phyloP scores from a whole-genome alignment of 768 basidiomycete genomes.

The Termitomyces sp. region DNA sequence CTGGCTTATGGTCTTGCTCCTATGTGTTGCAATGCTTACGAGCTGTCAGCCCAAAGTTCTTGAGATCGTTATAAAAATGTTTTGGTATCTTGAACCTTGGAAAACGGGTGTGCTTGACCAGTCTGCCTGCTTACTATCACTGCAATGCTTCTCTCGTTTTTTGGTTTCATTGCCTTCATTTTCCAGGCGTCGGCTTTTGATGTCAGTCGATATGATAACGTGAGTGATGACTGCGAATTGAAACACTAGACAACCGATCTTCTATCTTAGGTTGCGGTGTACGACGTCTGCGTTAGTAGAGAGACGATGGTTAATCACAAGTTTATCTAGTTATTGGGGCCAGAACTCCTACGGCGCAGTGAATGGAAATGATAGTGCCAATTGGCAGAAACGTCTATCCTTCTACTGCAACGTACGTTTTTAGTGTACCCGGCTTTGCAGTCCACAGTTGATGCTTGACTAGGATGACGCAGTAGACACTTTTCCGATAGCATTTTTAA shows the following conservation, averaged over 20 bases:
- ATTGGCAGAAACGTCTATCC: conserved; percentile 59
- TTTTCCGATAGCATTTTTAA: conserved; percentile 67
- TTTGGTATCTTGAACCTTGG: background rate
- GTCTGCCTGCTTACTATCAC: background rate
- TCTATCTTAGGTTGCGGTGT: conserved; percentile 51
- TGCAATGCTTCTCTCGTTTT: conserved; percentile 15
- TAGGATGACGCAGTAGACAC: conserved; percentile 68
- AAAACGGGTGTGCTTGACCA: background rate
- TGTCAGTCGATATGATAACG: conserved; percentile 60
- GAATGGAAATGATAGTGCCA: conserved; percentile 40
- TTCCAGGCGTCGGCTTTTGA: conserved; percentile 41
- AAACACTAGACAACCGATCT: conserved; percentile 5
- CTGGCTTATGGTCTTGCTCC: conserved; percentile 1
- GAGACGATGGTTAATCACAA: background rate
- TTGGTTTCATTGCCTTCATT: conserved; percentile 7
- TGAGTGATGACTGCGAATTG: conserved; percentile 25
- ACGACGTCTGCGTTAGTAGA: conserved; percentile 15
- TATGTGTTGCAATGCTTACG: background rate
- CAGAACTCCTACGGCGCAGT: conserved; percentile 72
- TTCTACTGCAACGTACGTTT: conserved; percentile 58
- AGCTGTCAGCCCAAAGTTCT: background rate
- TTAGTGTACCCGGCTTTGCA: conserved; percentile 5
- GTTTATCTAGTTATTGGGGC: conserved; percentile 58
- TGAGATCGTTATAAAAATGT: conserved; percentile 1
- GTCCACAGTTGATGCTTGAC: background rate